Evolutionary conservation across 164 flowering plant species (phyloP), one percentile per base, ranked within the genome.

Genomic region (Tinospora cordifolia): DNA sequence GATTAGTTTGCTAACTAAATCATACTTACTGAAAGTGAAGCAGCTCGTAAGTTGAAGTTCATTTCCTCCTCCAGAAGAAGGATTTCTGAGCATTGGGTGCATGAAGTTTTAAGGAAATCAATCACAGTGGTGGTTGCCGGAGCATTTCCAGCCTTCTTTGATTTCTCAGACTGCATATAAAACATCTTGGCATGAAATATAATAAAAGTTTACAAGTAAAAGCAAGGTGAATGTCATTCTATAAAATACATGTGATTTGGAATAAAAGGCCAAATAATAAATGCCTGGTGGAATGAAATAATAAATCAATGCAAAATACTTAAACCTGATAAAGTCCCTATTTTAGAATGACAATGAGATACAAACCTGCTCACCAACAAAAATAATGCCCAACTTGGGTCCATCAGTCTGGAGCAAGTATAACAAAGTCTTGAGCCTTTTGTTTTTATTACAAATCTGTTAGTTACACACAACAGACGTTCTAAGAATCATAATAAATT

Each of bases 331-430:
- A 41, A 41, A 41, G 13, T 41, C 9, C 8, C 21, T 49, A 49
- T 51, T 51, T 46, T 62, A 17, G 15, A 25, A 39, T 59, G 65
- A 27, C 11, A 34, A 69, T 11, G 36, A 65, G 62, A 46, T 65
- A 72, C 83, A 49, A n/a, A 90, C 98, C 88, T 92, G 97, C 79
- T 90, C 98, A 70, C 83, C 76, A 64, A 85, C 94, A 79, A 94
- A 94, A 70, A 92, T 79, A 51, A 94, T 94, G 79, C 87, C 89
- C 73, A 88, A 86, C 62, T 86, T 79, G 44, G 98, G 94, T 63
- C 77, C 73, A 76, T 92, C 94, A 46, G 63, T 71, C 64, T 80
- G 79, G 72, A 94, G 70, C 67, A 90, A 77, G 71, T 82, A 77
- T 38, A 86, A 75, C 80, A 92, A 77, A 13, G 79, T 77, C 71